A percentile compares a stretch with the other conserved stretches of the same genome.
These are phyloP conservation scores for Paramecium biaurelia DNA, from an alignment of 73 alveolate species.

Conservation along the genomic window DNA sequence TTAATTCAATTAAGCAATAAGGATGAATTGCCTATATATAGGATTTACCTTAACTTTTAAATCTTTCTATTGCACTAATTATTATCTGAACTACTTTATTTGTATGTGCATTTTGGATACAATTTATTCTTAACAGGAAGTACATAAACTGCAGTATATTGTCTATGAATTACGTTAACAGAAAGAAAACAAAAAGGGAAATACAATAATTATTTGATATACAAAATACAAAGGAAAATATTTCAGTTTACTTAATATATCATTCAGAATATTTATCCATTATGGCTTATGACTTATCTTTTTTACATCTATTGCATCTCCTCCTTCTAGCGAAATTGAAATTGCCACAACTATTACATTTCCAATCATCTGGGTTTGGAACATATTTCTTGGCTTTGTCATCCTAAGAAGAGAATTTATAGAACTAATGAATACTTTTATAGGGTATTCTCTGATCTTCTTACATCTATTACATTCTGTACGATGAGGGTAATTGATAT, in stretches of 20 bases:
- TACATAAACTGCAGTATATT: not conserved
- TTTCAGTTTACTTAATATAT: not conserved
- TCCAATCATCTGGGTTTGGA: conserved; percentile 33
- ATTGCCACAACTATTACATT: not conserved
- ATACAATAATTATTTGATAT: not conserved
- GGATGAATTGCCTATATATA: conserved; percentile 1
- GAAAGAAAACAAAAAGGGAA: not conserved
- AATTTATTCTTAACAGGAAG: not conserved
- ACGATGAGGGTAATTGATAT: conserved; percentile 36
- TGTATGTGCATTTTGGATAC: conserved; percentile 4
- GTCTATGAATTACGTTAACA: not conserved
- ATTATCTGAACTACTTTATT: not conserved
- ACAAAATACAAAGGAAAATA: not conserved
- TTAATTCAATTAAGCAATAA: not conserved
- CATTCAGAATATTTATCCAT: not conserved
- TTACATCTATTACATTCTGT: not conserved
- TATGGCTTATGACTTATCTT: not conserved
- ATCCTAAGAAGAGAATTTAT: not conserved
- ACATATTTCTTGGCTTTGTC: not conserved
- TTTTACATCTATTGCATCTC: conserved; percentile 4
- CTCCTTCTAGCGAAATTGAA: not conserved
- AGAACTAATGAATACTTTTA: not conserved
- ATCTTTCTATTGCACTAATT: not conserved
- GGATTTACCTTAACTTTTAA: not conserved
- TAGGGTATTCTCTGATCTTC: not conserved